A percentile compares a stretch with the other conserved stretches of the same genome.
Evolutionary conservation across 352 stramenopile genomes (phyloP).

Genomic region (Phytophthora chlamydospora): DNA sequence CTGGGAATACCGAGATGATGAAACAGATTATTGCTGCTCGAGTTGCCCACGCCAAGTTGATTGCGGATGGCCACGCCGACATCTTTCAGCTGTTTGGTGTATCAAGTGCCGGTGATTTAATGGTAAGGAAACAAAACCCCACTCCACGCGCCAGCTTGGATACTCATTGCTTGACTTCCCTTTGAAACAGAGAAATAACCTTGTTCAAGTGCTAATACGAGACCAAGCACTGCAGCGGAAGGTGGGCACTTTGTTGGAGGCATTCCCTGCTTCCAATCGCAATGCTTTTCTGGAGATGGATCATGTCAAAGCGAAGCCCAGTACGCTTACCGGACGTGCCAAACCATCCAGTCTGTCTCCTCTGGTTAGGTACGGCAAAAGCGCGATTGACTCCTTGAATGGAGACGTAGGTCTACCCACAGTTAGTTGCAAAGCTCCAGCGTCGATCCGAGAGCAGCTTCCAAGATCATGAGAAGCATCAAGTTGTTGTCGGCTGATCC

Average conservation of each 20-base stretch:
- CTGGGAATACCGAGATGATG: conserved; percentile 27
- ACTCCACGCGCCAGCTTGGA: neutral
- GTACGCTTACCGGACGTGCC: neutral
- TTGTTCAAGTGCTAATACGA: conserved; percentile 18
- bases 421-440: conserved; percentile 31
- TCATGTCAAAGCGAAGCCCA: neutral
- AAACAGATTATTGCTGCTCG: conserved; percentile 33
- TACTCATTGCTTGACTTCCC: conserved; percentile 10
- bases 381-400: conserved; percentile 9
- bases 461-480: conserved; percentile 52
- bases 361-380: conserved; percentile 22
- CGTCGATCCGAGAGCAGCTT: conserved; percentile 51
- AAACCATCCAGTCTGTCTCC: conserved; percentile 30
- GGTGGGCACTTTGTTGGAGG: conserved; percentile 34
- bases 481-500: conserved; percentile 20
- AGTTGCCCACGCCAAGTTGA: conserved; percentile 27
- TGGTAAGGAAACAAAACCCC: conserved; percentile 24
- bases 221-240: conserved; percentile 33
- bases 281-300: neutral
- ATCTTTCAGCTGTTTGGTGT: conserved; percentile 28
- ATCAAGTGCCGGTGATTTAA: conserved; percentile 31
- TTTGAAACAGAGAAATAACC: conserved; percentile 17
- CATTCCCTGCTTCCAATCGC: conserved; percentile 1
- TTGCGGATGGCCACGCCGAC: conserved; percentile 21
- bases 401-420: neutral